Conservation (phyloP, 257 asterid genomes). For the Solanum clarkiae region DNA sequence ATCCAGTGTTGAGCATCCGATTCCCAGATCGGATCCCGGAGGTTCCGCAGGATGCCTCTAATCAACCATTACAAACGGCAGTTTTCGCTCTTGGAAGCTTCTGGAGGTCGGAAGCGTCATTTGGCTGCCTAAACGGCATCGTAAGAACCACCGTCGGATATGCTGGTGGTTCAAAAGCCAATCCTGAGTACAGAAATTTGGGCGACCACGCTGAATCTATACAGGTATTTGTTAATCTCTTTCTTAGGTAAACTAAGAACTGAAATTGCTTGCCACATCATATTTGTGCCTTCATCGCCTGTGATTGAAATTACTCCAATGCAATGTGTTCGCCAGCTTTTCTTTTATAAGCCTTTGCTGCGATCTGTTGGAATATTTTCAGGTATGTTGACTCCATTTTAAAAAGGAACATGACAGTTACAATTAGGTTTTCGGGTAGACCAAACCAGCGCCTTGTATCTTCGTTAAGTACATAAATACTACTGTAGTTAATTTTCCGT, state of each 20-base stretch:
- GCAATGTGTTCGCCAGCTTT: neutral
- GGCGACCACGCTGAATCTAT: constrained; percentile 91
- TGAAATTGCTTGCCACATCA: neutral
- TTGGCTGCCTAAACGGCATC: constrained; percentile 84
- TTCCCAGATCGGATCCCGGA: constrained; percentile 48
- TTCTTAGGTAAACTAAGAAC: neutral
- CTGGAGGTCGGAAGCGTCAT: constrained; percentile 92
- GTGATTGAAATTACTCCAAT: neutral
- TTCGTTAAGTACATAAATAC: neutral
- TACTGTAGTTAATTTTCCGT: neutral
- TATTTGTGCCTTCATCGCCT: neutral
- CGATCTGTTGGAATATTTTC: neutral
- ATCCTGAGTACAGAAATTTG: constrained; percentile 79
- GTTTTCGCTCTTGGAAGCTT: constrained; percentile 91
- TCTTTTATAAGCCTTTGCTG: neutral
- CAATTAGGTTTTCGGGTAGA: neutral
- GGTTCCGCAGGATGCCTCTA: constrained; percentile 14
- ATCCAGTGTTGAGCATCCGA: constrained; percentile 45
- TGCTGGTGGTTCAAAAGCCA: constrained; percentile 65
- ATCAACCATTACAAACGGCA: constrained; percentile 41
- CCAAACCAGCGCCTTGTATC: neutral
- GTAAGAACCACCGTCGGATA: constrained; percentile 69
- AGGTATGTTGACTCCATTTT: neutral
- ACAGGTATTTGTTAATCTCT: constrained; percentile 28
- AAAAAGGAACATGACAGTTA: neutral